Percentiles rank a stretch among this genome's conserved stretches.
phyloP scores from a whole-genome alignment of 225 moss, liverwort and hornwort genomes.

The Anthoceros angustus region DNA sequence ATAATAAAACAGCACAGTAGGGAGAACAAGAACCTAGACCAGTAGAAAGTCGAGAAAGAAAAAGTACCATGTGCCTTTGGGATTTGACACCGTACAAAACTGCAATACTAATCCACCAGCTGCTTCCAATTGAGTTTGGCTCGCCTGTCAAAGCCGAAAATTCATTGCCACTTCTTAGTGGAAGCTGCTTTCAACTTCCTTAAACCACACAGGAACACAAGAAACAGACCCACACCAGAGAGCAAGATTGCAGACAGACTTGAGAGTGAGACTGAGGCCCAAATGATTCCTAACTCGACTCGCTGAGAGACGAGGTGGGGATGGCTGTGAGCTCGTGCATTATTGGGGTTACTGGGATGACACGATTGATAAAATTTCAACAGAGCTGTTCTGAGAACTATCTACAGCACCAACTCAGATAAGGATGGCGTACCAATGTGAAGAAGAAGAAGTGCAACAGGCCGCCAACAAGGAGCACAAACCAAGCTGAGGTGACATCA shows the following conservation, averaged over 20 bases:
- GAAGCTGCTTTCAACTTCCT: slow-evolving; percentile 10
- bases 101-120: slow-evolving; percentile 28
- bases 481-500: slow-evolving; percentile 89
- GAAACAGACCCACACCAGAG: background rate
- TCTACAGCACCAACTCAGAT: background rate
- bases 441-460: slow-evolving; percentile 72
- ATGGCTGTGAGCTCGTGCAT: slow-evolving; percentile 4
- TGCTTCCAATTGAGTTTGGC: slow-evolving; percentile 23
- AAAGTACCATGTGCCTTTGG: slow-evolving; percentile 12
- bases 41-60: background rate
- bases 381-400: background rate
- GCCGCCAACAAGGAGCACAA: slow-evolving; percentile 91
- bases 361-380: no score
- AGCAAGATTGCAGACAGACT: background rate
- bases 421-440: slow-evolving; percentile 39
- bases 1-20: background rate
- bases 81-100: slow-evolving; percentile 19
- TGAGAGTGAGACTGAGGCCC: no score
- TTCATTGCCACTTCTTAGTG: slow-evolving; percentile 18
- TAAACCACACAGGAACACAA: slow-evolving; percentile 9
- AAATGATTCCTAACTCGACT: no score
- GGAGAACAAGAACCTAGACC: background rate
- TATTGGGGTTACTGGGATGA: background rate
- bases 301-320: background rate
- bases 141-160: slow-evolving; percentile 33